Evolutionary conservation across 805 yeast species (phyloP).

Genomic region (Yamadazyma kitorensis): DNA sequence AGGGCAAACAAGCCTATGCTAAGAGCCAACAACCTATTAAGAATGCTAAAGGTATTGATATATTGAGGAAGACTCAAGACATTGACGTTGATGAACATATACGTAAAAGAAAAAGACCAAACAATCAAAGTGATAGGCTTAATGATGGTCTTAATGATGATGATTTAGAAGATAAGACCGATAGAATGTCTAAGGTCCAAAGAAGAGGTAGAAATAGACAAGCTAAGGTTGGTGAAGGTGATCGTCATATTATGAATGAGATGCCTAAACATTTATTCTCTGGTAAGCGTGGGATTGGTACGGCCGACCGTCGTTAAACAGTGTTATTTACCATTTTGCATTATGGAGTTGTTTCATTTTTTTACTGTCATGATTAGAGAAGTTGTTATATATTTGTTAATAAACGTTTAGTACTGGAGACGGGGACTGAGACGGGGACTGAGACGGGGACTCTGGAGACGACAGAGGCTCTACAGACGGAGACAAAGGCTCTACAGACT

Average conservation of each 20-base stretch:
- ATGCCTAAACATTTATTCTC: constrained; percentile 92
- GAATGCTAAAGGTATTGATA: constrained; percentile 66
- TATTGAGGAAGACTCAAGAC: constrained; percentile 58
- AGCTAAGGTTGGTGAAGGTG: constrained; percentile 95
- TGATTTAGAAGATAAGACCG: constrained; percentile 77
- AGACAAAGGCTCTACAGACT: too few relatives aligned
- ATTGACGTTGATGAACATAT: constrained; percentile 33
- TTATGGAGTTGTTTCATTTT: too few relatives aligned
- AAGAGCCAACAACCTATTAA: constrained; percentile 6
- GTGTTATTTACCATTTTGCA: too few relatives aligned
- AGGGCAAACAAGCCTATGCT: constrained; percentile 29
- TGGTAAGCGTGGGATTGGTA: constrained; percentile 86
- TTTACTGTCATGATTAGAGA: too few relatives aligned
- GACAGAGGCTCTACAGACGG: too few relatives aligned
- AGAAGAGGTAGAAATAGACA: constrained; percentile 91
- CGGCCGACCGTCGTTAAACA: constrained; percentile 15
- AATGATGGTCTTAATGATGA: constrained; percentile 86
- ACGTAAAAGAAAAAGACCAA: constrained; percentile 47
- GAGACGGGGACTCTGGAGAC: too few relatives aligned
- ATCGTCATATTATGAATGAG: constrained; percentile 81
- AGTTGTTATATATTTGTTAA: too few relatives aligned
- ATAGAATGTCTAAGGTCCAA: constrained; percentile 80
- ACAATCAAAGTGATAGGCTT: constrained; percentile 71
- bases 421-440: too few relatives aligned
- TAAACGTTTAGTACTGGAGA: too few relatives aligned